Percentiles rank a stretch among this genome's conserved stretches.
Conservation (phyloP, 768 basidiomycete species). For the Tricholoma sp. region DNA sequence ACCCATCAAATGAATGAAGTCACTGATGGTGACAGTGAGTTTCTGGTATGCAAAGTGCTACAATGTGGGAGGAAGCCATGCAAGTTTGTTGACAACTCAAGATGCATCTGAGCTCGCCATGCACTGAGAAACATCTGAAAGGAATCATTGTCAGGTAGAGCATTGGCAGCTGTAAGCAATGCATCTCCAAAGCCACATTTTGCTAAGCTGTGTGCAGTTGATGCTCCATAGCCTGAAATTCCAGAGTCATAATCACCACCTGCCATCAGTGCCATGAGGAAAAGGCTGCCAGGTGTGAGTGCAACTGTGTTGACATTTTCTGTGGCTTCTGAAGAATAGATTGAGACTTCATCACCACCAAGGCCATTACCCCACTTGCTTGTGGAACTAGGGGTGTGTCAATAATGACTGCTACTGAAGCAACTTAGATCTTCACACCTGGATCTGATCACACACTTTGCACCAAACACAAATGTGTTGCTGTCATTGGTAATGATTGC, state of each 20-base stretch:
- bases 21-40: neutral
- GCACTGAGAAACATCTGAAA: constrained; percentile 2
- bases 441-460: constrained; percentile 29
- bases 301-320: neutral
- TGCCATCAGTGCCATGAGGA: constrained; percentile 56
- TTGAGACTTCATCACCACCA: neutral
- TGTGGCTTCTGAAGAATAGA: constrained; percentile 4
- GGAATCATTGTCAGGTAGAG: neutral
- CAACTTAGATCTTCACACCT: constrained; percentile 24
- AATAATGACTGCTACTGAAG: neutral
- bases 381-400: neutral
- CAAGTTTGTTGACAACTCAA: constrained; percentile 10
- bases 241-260: constrained; percentile 65
- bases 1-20: neutral
- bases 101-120: constrained; percentile 5
- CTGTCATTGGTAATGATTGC: constrained; percentile 44
- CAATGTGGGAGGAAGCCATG: neutral
- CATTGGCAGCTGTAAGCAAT: constrained; percentile 20
- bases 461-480: constrained; percentile 44
- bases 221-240: constrained; percentile 42
- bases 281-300: constrained; percentile 36
- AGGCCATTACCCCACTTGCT: neutral
- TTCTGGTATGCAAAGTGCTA: neutral
- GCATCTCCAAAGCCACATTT: constrained; percentile 54
- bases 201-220: constrained; percentile 53